Evolutionary conservation across 139 green algal species (phyloP), one percentile per base, ranked within the genome.

Genomic region (Picochlorum sp.): DNA sequence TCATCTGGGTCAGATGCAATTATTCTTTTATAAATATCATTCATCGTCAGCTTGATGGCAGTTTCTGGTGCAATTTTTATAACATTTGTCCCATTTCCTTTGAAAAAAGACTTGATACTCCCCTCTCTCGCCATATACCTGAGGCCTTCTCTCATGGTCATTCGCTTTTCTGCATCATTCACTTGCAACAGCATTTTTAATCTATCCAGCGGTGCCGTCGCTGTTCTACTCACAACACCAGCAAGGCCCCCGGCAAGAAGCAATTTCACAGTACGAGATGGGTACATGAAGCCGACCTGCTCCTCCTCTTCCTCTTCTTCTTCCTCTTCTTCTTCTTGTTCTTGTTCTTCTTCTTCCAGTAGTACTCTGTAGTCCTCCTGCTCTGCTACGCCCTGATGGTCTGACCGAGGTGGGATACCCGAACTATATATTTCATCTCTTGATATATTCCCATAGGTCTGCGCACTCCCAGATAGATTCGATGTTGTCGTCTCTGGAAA

Each of bases 181-280:
- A 92, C 79, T 69, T 90, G 81, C 37, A 96, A 65, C 37, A 97
- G 74, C 82, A 96, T 94, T 73, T 96, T 97, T 24, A 97, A 38
- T 24, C 91, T 72, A 78, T 97, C 91, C 2, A 96, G 68, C 0
- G 91, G 91, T 0, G 91, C 91, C 21, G 91, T 97, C 44, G 82
- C 78, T 11, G 89, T 92, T 0, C 91, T 62, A 67, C 81, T 92
- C 21, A 97, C 79, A 1, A 82, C 90, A 3, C 92, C 92, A 7
- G 89, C 89, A 13, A 96, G 37, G 3, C 81, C 91, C 87, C 79
- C 61, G 60, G 79, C 72, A 10, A 76, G 16, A 45, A 85, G 58
- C 41, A 85, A 69, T 60, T 84, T 85, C 52, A 58, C 13, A 13
- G 71, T 32, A 7, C 79, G 57, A 6, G 47, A 63, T 11, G 65